phyloP scores from a whole-genome alignment of 495 filamentous ascomycete species.

The Neurospora africana region DNA sequence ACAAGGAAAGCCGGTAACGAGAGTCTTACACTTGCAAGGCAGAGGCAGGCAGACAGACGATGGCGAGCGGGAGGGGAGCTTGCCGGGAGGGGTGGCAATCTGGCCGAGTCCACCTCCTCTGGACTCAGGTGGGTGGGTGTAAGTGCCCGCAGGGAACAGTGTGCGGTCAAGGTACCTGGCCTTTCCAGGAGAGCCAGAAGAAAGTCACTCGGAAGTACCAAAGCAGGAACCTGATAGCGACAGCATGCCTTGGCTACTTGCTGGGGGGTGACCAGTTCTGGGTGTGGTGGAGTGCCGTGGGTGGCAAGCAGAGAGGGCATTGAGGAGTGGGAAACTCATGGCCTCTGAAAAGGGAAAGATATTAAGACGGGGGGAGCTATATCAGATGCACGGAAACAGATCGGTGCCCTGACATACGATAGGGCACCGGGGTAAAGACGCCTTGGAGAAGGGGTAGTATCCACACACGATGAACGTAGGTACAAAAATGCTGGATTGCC shows the following conservation, averaged over 20 bases:
- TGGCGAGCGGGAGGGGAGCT: conserved; percentile 1
- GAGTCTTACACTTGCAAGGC: background rate
- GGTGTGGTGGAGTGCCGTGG: conserved; percentile 14
- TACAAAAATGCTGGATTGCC: conserved; percentile 19
- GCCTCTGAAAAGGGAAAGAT: conserved; percentile 27
- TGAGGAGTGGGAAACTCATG: conserved; percentile 13
- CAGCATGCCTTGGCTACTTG: conserved; percentile 2
- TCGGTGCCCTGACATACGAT: conserved; percentile 32
- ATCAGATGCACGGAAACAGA: conserved; percentile 30
- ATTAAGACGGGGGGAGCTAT: conserved; percentile 34
- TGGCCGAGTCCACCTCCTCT: background rate
- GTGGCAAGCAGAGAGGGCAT: conserved; percentile 14
- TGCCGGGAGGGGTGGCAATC: background rate
- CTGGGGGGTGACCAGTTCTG: conserved; percentile 1
- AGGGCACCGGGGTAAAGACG: conserved; percentile 24
- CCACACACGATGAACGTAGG: conserved; percentile 8
- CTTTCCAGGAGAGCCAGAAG: background rate
- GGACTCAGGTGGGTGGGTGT: conserved; percentile 1
- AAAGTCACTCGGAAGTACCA: conserved; percentile 16
- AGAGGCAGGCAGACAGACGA: conserved; percentile 5
- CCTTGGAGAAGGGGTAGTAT: conserved; percentile 5
- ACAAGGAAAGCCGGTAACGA: conserved; percentile 9
- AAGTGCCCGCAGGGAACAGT: conserved; percentile 14
- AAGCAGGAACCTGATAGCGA: conserved; percentile 10
- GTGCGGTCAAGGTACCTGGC: conserved; percentile 9